These are phyloP conservation scores for Pseudovirgaria hyperparasitica DNA, from an alignment of 2,329 filamentous ascomycete genomes.

Conservation along the genomic window DNA sequence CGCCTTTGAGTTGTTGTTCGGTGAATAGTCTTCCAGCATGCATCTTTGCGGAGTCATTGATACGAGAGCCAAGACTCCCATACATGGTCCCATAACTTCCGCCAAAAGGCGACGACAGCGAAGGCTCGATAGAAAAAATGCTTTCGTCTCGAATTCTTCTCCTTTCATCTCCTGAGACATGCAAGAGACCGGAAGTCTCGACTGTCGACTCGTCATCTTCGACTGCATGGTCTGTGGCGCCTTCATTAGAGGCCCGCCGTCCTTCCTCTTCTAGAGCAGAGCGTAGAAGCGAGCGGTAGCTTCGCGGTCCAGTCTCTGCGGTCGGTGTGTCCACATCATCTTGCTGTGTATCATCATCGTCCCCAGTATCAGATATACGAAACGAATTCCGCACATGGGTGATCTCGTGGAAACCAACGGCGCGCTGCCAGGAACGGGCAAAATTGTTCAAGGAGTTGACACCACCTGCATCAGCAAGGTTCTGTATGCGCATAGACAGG, in stretches of 20 bases:
- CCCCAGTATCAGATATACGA: slow-evolving; percentile 33
- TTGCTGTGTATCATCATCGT: slow-evolving; percentile 37
- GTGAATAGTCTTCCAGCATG: slow-evolving; percentile 40
- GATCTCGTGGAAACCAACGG: slow-evolving; percentile 77
- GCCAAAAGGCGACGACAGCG: slow-evolving; percentile 53
- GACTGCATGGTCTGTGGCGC: slow-evolving; percentile 26
- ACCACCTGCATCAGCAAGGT: slow-evolving; percentile 61
- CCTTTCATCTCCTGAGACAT: slow-evolving; percentile 14
- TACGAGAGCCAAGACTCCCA: slow-evolving; percentile 43
- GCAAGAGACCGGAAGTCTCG: slow-evolving; percentile 17
- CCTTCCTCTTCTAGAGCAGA: slow-evolving; percentile 24
- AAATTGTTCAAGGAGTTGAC: slow-evolving; percentile 93
- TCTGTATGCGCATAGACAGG: slow-evolving; percentile 36
- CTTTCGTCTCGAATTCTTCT: slow-evolving; percentile 25
- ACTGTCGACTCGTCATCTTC: slow-evolving; percentile 18
- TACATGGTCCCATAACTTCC: slow-evolving; percentile 58
- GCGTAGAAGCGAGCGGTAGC: slow-evolving; percentile 30
- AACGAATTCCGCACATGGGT: slow-evolving; percentile 69
- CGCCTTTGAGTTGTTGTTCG: slow-evolving; percentile 32
- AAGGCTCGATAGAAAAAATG: slow-evolving; percentile 37
- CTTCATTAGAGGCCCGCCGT: slow-evolving; percentile 20
- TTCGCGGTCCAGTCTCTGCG: slow-evolving; percentile 20
- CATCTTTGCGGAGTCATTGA: slow-evolving; percentile 43
- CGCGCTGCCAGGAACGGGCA: slow-evolving; percentile 81
- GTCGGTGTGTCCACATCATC: slow-evolving; percentile 26